Evolutionary conservation across 2,329 filamentous ascomycete genomes (phyloP), one percentile per base, ranked within the genome.

Genomic region (Sclerotinia trifoliorum): DNA sequence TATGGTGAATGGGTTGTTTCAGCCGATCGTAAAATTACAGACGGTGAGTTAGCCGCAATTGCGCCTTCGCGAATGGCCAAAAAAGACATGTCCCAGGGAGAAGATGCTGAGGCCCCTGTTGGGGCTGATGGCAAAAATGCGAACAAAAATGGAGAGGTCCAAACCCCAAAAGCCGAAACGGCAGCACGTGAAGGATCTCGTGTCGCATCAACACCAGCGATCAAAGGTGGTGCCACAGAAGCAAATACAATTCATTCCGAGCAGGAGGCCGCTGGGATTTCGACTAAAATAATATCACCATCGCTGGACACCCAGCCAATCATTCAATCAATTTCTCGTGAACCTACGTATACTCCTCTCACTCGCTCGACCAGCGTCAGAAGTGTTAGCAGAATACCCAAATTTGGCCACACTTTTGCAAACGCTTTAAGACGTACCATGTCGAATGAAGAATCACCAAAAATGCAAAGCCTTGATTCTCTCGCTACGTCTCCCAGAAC

Each of bases 1-100:
- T 97, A 94, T 78, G 86, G 88, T 10, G 85, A 88, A 32, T 99
- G 95, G 95, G 87, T 89, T 55, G 88, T 90, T 60, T 85, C 89
- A 60, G 93, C 91, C 44, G 92, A 96, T 75, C 85, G 85, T 69
- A 89, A 86, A 74, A 84, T 94, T n/a, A 83, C 89, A 62, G 87
- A 92, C 72, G 85, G 87, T 29, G 87, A 94, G 72, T 85, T 81
- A 80, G 77, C 78, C 6, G 73, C 72, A 60, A 65, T 72, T 70
- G 69, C 69, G 10, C 73, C 71, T 56, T 52, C 63, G 17, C 66
- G 70, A 70, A 24, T 29, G 42, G 68, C 74, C 71, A 66, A 74
- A 71, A 48, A 76, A 72, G 77, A 78, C 61, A 75, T 76, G 58
- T 66, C 72, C 21, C 65, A 60, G 24, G 71, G 58, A 10, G 68